Evolutionary conservation across 176 grass and related monocot species (phyloP), one percentile per base, ranked within the genome.

Genomic region (Rhynchospora tenuis): DNA sequence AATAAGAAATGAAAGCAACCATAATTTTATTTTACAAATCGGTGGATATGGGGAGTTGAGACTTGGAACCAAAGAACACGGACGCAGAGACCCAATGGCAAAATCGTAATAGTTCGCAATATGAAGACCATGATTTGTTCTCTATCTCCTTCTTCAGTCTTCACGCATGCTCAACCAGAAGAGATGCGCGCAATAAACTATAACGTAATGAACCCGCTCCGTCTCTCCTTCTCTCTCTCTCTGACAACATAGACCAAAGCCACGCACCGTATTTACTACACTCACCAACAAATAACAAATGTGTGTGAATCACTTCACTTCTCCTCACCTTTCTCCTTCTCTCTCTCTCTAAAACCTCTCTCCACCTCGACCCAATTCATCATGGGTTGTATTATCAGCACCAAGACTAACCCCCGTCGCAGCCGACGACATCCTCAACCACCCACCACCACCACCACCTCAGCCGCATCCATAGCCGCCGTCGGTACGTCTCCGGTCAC

Each of bases 381-480:
- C 60, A 82, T 82, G 79, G 79, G 79, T 64, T 82, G 79, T 82
- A 27, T 82, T 29, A 13, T 82, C 12, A 82, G 79, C 79, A 82
- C 24, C 79, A 82, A 82, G 14, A 16, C 13, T 12, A 38, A 42
- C 3, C 7, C 6, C 6, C 55, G 19, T 44, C 33, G 33, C 3
- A 2, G 33, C 52, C 12, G 45, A 27, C 60, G 0, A 17, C 33
- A 38, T 38, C 3, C 3, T 38, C 33, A 48, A 65, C 58, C 19
- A 65, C 58, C 19, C n/a, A 27, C 43, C 79, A 6, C 70, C 20
- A 14, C 44, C 38, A 29, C 16, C 7, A 9, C 29, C 38, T 45
- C 79, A 13, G 58, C 29, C 4, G 19, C 43, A 5, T 50, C 79
- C 42, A 20, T 44, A 20, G 58, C 31, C 56, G 20, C 23, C 6